Evolutionary conservation across 768 basidiomycete genomes (phyloP).

Genomic region (Boletus barrowsii): DNA sequence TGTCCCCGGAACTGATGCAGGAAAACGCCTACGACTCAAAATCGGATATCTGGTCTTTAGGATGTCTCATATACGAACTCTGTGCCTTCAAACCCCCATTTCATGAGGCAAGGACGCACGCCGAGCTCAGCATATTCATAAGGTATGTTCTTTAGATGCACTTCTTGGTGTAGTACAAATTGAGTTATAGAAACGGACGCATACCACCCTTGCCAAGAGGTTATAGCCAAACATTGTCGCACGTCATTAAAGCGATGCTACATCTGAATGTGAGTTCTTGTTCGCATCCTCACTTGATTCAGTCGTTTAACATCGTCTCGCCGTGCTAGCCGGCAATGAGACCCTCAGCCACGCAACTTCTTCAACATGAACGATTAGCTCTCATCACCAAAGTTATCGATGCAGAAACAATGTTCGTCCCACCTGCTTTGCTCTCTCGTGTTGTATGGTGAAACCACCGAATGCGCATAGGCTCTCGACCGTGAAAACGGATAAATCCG

Average conservation of each 20-base stretch:
- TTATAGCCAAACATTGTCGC: slow-evolving; percentile 69
- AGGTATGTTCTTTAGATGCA: slow-evolving; percentile 44
- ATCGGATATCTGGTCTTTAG: slow-evolving; percentile 97
- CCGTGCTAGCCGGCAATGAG: slow-evolving; percentile 73
- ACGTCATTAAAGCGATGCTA: slow-evolving; percentile 84
- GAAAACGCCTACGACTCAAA: slow-evolving; percentile 98
- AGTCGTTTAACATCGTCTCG: not conserved
- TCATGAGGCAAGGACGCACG: slow-evolving; percentile 88
- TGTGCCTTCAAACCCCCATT: slow-evolving; percentile 94
- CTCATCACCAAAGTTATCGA: slow-evolving; percentile 70
- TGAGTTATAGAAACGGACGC: slow-evolving; percentile 63
- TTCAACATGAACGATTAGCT: slow-evolving; percentile 75
- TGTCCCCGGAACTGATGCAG: slow-evolving; percentile 98
- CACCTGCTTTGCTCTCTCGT: not conserved
- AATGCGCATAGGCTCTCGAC: slow-evolving; percentile 47
- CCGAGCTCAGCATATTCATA: slow-evolving; percentile 79
- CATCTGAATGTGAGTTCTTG: slow-evolving; percentile 64
- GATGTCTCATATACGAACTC: slow-evolving; percentile 94
- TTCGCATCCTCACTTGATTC: not conserved
- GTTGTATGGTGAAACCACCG: not conserved
- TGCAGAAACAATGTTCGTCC: slow-evolving; percentile 70
- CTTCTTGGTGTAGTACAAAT: not conserved
- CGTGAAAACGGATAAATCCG: slow-evolving; percentile 62
- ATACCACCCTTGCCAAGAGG: slow-evolving; percentile 86
- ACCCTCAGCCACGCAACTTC: slow-evolving; percentile 75